Percentiles rank a stretch among this genome's conserved stretches.
phyloP scores from a whole-genome alignment of 2,329 filamentous ascomycete species.

The Fonsecaea nubica region DNA sequence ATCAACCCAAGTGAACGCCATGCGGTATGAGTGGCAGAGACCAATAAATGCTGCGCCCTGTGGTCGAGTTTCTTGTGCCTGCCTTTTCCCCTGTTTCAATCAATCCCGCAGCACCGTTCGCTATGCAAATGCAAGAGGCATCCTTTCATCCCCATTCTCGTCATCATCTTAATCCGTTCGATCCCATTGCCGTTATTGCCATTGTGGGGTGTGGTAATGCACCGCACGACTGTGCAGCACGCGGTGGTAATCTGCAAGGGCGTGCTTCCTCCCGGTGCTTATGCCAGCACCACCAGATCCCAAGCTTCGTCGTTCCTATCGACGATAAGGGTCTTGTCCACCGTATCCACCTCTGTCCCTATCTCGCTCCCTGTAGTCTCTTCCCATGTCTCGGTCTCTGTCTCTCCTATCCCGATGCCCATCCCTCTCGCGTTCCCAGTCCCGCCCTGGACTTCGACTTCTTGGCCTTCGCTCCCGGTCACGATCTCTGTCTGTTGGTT shows the following conservation, averaged over 20 bases:
- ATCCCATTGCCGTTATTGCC: neutral
- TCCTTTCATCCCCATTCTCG: neutral
- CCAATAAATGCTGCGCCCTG: neutral
- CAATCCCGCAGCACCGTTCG: conserved; percentile 13
- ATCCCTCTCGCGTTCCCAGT: conserved; percentile 31
- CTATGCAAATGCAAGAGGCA: conserved; percentile 26
- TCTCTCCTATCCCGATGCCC: conserved; percentile 29
- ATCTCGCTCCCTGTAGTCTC: conserved; percentile 27
- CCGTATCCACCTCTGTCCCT: conserved; percentile 26
- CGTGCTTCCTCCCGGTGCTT: neutral
- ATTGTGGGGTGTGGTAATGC: conserved; percentile 2
- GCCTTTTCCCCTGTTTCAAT: neutral
- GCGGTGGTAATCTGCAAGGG: conserved; percentile 3
- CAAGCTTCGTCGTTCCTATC: conserved; percentile 13
- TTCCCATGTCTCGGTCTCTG: conserved; percentile 30
- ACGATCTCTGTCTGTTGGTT: conserved; percentile 24
- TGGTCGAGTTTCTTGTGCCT: neutral
- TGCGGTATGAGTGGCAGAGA: neutral
- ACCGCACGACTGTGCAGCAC: neutral
- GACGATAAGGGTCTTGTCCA: conserved; percentile 28
- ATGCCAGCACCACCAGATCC: neutral
- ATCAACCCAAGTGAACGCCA: conserved; percentile 17
- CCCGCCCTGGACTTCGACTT: conserved; percentile 35
- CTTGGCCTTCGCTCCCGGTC: conserved; percentile 33
- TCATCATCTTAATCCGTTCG: neutral